Base-by-base conservation (phyloP, 495 filamentous ascomycete species). In the Talaromyces ruber region DNA sequence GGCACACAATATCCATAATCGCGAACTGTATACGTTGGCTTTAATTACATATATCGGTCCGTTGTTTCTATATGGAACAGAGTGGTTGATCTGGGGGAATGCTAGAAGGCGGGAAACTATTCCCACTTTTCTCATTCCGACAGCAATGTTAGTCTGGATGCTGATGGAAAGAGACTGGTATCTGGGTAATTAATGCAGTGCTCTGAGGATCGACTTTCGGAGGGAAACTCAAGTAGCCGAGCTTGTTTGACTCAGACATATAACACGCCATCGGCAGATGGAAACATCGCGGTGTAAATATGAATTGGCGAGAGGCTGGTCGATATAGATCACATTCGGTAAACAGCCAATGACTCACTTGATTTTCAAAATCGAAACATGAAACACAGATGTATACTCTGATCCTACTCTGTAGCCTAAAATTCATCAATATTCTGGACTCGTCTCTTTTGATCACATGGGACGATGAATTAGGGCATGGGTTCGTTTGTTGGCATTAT, bases 11-110 rank as follows among this genome's bases (percentile, higher is more conserved):
- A 67, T 73, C 52, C 58, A 62, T 4, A 71, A 71, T 52, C 51
- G 64, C 9, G 64, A 69, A 50, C 9, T 73, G 21, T 75, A 75
- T 56, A 64, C 67, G n/a, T 64, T 73, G 30, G 68, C 70, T 11
- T 56, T 64, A 14, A 34, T 32, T 50, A 71, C 68, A 16, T 75
- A 71, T 51, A 64, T 62, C 21, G 71, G 70, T 0, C 65, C 70
- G 2, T 60, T 75, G 4, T 65, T 63, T 47, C 62, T 73, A 37
- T 73, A 71, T 29, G 45, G 57, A 16, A 64, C 58, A 0, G 72
- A 73, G 58, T 53, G 66, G 28, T 61, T 69, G 50, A 51, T 69
- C 16, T 73, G 63, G 34, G 64, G 58, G 56, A 73, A 67, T 11
- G 37, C 62, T 1, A 58, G 66, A n/a, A 9, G 71, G 29, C 56